Percentiles rank a stretch among this genome's conserved stretches.
These are phyloP conservation scores for Cercospora citrullina DNA, from an alignment of 2,329 filamentous ascomycete genomes.

Conservation along the genomic window DNA sequence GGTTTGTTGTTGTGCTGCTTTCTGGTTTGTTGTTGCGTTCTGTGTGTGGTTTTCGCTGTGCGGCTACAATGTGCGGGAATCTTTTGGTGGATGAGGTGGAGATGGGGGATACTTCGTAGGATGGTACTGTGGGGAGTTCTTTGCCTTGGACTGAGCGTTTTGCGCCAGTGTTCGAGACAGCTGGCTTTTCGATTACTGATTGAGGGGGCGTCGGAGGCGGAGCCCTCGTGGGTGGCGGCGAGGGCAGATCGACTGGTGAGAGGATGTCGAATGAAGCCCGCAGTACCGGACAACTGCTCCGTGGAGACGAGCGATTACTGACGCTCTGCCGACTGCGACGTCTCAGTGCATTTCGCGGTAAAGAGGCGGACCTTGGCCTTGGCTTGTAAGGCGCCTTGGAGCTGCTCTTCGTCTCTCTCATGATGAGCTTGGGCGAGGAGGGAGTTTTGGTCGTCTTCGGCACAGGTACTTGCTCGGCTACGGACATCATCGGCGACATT, in stretches of 20 bases:
- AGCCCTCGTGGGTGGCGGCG: slow-evolving; percentile 37
- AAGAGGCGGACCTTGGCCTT: slow-evolving; percentile 36
- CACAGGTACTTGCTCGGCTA: slow-evolving; percentile 39
- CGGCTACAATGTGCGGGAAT: slow-evolving; percentile 30
- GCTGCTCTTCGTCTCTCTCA: slow-evolving; percentile 31
- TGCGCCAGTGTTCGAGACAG: slow-evolving; percentile 14
- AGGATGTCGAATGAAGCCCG: slow-evolving; percentile 24
- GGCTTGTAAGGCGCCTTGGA: slow-evolving; percentile 32
- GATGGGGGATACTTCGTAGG: slow-evolving; percentile 28
- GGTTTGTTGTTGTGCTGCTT: slow-evolving; percentile 13
- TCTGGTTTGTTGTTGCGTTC: slow-evolving; percentile 16
- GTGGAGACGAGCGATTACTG: slow-evolving; percentile 23
- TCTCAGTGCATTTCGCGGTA: slow-evolving; percentile 28
- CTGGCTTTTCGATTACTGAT: slow-evolving; percentile 33
- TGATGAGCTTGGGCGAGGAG: slow-evolving; percentile 34
- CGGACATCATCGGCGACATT: slow-evolving; percentile 39
- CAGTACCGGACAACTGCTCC: slow-evolving; percentile 19
- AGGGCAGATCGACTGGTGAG: slow-evolving; percentile 33
- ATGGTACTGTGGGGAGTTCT: slow-evolving; percentile 29
- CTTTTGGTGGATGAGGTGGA: slow-evolving; percentile 21
- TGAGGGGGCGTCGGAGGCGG: slow-evolving; percentile 40
- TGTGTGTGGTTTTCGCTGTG: slow-evolving; percentile 19
- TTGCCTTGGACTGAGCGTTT: slow-evolving; percentile 26
- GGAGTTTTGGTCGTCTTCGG: slow-evolving; percentile 30
- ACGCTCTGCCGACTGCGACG: slow-evolving; percentile 27